A percentile compares a stretch with the other conserved stretches of the same genome.
These are phyloP conservation scores for Myxozyma sirexii DNA, from an alignment of 805 yeast species.

Conservation along the genomic window DNA sequence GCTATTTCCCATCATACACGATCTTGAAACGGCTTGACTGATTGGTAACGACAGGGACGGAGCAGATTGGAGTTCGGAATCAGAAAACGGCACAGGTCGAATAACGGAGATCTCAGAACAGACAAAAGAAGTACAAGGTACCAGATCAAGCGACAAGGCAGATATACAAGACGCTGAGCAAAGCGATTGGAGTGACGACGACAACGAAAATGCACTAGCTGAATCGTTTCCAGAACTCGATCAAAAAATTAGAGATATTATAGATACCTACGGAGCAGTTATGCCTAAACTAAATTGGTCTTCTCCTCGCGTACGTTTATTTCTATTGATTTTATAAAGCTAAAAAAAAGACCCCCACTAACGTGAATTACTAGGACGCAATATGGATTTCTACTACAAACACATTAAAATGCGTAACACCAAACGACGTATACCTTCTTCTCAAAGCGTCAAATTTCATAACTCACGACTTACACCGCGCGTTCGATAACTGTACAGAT, in stretches of 20 bases:
- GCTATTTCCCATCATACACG: neutral
- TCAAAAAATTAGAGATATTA: slow-evolving; percentile 48
- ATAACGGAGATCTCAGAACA: neutral
- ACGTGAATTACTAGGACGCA: slow-evolving; percentile 58
- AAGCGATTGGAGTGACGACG: slow-evolving; percentile 21
- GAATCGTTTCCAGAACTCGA: slow-evolving; percentile 64
- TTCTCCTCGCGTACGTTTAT: slow-evolving; percentile 60
- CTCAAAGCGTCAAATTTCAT: slow-evolving; percentile 87
- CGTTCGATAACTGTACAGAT: slow-evolving; percentile 54
- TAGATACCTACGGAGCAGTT: slow-evolving; percentile 59
- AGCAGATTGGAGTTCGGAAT: slow-evolving; percentile 37
- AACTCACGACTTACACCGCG: slow-evolving; percentile 77
- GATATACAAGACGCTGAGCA: slow-evolving; percentile 2
- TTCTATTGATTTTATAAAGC: neutral
- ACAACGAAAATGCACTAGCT: slow-evolving; percentile 48
- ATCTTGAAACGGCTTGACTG: neutral
- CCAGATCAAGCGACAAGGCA: slow-evolving; percentile 11
- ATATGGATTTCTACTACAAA: slow-evolving; percentile 86
- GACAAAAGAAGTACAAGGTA: slow-evolving; percentile 33
- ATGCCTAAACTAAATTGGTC: slow-evolving; percentile 97
- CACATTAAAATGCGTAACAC: slow-evolving; percentile 67
- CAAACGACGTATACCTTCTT: slow-evolving; percentile 76
- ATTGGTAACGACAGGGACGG: slow-evolving; percentile 3
- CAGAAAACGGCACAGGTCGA: slow-evolving; percentile 37
- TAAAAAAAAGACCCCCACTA: neutral